Base-by-base conservation (phyloP, 202 grass and related monocot genomes). In the Carex arenaria region DNA sequence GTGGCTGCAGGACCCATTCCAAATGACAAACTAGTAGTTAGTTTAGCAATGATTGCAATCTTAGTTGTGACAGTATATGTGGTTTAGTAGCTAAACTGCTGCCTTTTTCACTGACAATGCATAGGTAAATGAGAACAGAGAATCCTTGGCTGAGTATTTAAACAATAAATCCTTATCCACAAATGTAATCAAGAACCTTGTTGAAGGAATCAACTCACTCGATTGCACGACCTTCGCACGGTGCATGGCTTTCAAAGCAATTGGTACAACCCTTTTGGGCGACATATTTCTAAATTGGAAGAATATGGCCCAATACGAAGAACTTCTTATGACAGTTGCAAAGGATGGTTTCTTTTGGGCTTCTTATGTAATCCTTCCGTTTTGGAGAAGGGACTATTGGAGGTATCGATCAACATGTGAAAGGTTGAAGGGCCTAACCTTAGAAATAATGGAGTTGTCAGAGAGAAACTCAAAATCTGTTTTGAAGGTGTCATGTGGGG, bases 281-380 rank as follows among this genome's bases (percentile, higher is more conserved):
- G 91, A 99, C 73, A 84, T 82, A 80, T 96, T 94, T 55, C 85
- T 94, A 40, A 51, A 89, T 91, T 99, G 93, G 96, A 85, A 91
- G 84, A 85, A 91, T 75, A 84, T 77, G 73, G 54, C 70, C 70
- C 57, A 80, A 22, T 99, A 94, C 61, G 93, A 99, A 84, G 91
- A 94, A 78, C 93, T 99, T 40, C 83, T 99, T 38, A 94, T 87
- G 89, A 82, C 80, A 68, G 84, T 99, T 52, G 89, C 91, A 69
- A 92, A 94, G 45, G 88, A 99, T 65, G 89, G 93, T 67, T 94
- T 91, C 84, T 96, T 92, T 61, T 99, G 96, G 96, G 91, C 96
- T 84, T 96, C 93, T 84, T 94, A 87, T 88, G 64, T 79, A 68
- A 64, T 99, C 42, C 75, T 72, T 52, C 96, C 96, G 3, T 90